Evolutionary conservation across 2,329 filamentous ascomycete genomes (phyloP), one percentile per base, ranked within the genome.

Genomic region (Curvularia hawaiiensis): DNA sequence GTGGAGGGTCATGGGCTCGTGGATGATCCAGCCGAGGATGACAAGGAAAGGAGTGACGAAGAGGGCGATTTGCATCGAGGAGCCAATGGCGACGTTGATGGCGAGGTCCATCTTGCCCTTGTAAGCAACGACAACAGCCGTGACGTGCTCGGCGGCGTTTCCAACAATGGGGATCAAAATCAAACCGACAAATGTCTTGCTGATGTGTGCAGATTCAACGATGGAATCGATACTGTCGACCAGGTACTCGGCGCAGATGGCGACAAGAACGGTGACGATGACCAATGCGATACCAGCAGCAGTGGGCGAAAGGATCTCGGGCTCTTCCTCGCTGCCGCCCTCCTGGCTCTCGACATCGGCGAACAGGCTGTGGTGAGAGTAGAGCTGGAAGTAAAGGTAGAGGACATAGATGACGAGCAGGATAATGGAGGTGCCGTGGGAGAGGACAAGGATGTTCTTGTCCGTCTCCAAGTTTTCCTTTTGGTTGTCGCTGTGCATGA

Each of bases 1-100:
- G 79, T 94, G 92, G 33, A 96, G 82, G 28, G 89, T 81, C 82
- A 84, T 84, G 46, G 79, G 75, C 62, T 81, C 69, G 22, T 76
- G 78, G 56, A 85, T 80, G 66, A 80, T 79, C 83, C 83, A 85
- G 50, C 83, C 83, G 10, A 84, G 77, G 41, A 85, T 80, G 54
- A 85, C 83, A 50, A 85, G 73, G 74, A 84, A 83, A 6, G 83
- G 83, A 3, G 83, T 85, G 44, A 84, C 83, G 62, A 85, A 83
- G 24, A 85, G 78, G 4, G 83, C 82, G 54, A 85, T 85, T 60
- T 85, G 83, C 75, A 85, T 78, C 52, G 77, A 81, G 68, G 77
- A 80, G 56, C 83, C 83, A 50, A 84, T 81, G 18, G 83, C 82
- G 3, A 85, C 82, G 52, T 82, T 81, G 62, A 85, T 81, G 26